Evolutionary conservation across 139 green algal species (phyloP).

Genomic region (Penium margaritaceum): DNA sequence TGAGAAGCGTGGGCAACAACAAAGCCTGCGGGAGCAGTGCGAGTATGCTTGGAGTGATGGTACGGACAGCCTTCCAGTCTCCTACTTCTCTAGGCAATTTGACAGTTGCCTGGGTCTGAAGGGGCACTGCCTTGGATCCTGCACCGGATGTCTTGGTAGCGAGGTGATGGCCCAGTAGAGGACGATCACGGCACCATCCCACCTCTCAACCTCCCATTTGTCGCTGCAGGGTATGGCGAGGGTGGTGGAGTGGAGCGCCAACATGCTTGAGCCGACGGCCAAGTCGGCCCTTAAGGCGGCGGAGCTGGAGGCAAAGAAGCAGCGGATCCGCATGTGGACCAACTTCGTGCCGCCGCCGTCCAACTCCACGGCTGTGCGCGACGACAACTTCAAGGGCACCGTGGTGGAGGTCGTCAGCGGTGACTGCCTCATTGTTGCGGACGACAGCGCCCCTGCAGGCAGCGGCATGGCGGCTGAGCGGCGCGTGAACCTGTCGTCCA

Average conservation of each 20-base stretch:
- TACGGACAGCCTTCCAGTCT: too few relatives aligned
- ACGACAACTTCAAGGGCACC: not conserved
- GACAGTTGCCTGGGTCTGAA: too few relatives aligned
- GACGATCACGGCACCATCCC: too few relatives aligned
- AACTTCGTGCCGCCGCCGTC: constrained; percentile 63
- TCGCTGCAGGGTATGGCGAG: constrained; percentile 45
- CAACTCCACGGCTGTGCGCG: constrained; percentile 42
- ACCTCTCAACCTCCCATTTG: too few relatives aligned
- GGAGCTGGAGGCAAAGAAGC: constrained; percentile 74
- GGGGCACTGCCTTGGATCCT: too few relatives aligned
- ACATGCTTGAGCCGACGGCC: constrained; percentile 54
- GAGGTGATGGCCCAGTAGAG: too few relatives aligned
- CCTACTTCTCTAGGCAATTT: too few relatives aligned
- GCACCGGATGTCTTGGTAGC: too few relatives aligned
- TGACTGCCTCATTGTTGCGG: constrained; percentile 79
- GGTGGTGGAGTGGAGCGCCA: constrained; percentile 72
- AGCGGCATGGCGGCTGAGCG: constrained; percentile 60
- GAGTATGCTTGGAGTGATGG: too few relatives aligned
- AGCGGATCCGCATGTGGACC: constrained; percentile 63
- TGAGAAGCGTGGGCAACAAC: too few relatives aligned
- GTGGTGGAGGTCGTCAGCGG: constrained; percentile 82
- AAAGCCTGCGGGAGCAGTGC: too few relatives aligned
- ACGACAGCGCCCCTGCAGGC: constrained; percentile 45
- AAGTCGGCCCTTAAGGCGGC: constrained; percentile 65
- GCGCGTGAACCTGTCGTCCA: constrained; percentile 72